phyloP scores from a whole-genome alignment of 257 asterid genomes.

The Solanum gracilifrons region DNA sequence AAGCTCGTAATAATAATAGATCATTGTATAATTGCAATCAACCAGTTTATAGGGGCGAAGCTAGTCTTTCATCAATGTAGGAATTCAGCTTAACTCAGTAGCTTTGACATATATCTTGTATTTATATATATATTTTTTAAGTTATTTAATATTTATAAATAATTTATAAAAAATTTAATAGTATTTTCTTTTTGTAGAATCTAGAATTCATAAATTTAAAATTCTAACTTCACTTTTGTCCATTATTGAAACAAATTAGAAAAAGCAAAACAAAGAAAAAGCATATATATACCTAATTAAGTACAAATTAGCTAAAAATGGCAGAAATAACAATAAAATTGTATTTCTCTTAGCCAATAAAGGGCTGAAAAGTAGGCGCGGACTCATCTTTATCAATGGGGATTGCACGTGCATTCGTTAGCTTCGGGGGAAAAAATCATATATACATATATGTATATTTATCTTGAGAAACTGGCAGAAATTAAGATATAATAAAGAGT shows the following conservation, averaged over 20 bases:
- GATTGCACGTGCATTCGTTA: not conserved
- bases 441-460: not conserved
- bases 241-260: no score
- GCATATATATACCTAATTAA: not conserved
- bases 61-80: not conserved
- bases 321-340: not conserved
- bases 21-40: no score
- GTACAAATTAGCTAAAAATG: not conserved
- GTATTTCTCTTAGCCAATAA: not conserved
- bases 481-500: no score
- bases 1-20: not conserved
- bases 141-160: no score
- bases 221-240: no score
- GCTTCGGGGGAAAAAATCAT: no score
- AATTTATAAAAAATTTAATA: no score
- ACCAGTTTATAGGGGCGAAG: not conserved
- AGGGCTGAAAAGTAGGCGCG: not conserved
- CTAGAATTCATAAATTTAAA: not conserved
- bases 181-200: no score
- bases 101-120: no score
- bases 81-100: not conserved
- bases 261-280: not conserved
- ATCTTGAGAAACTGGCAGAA: not conserved
- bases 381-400: not conserved
- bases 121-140: no score